These are phyloP conservation scores for Agaricus sinodeliciosus DNA, from an alignment of 768 basidiomycete genomes.

Conservation along the genomic window DNA sequence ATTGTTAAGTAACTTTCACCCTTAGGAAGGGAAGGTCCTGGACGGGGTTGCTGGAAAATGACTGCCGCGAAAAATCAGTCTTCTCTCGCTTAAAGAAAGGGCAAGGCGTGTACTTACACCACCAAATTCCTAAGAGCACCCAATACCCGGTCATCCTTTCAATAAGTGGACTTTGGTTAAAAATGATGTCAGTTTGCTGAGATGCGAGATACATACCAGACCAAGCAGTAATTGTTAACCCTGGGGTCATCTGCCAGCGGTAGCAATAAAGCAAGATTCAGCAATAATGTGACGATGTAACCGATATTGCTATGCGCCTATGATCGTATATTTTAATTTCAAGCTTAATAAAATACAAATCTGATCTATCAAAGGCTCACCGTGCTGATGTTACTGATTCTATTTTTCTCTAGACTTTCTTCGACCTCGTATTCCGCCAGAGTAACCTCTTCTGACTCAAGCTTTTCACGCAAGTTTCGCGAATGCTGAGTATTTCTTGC, in stretches of 20 bases:
- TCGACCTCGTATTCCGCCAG: slow-evolving; percentile 63
- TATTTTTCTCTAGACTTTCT: slow-evolving; percentile 78
- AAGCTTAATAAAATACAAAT: not conserved
- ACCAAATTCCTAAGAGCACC: slow-evolving; percentile 81
- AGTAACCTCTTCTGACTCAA: slow-evolving; percentile 51
- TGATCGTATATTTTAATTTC: not conserved
- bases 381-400: slow-evolving; percentile 80
- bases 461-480: slow-evolving; percentile 45
- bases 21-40: slow-evolving; percentile 73
- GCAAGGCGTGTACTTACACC: slow-evolving; percentile 51
- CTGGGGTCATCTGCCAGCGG: slow-evolving; percentile 51
- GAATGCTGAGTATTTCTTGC: slow-evolving; percentile 71
- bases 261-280: slow-evolving; percentile 67
- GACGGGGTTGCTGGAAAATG: slow-evolving; percentile 78
- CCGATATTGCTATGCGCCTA: slow-evolving; percentile 76
- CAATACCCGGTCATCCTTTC: slow-evolving; percentile 64
- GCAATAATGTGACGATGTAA: slow-evolving; percentile 53
- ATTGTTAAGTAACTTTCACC: slow-evolving; percentile 73
- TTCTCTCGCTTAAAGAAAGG: too few species aligned
- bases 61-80: slow-evolving; percentile 32
- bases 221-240: slow-evolving; percentile 70
- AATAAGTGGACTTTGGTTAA: not conserved
- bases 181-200: not conserved
- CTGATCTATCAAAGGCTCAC: slow-evolving; percentile 29
- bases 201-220: slow-evolving; percentile 40